A percentile compares a stretch with the other conserved stretches of the same genome.
These are phyloP conservation scores for Sphaerobolus stellatus DNA, from an alignment of 1,284 basidiomycete genomes.

Conservation along the genomic window DNA sequence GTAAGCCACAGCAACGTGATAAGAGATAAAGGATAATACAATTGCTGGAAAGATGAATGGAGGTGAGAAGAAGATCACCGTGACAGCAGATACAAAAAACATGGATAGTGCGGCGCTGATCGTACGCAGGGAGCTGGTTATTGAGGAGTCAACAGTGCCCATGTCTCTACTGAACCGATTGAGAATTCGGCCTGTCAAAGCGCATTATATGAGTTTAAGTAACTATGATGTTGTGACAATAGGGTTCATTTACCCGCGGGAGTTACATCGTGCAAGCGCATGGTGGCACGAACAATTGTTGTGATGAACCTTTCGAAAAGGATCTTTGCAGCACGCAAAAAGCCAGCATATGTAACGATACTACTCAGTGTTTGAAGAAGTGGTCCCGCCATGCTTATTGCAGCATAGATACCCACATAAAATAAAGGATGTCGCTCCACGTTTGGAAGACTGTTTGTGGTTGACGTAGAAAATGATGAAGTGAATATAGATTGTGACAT, in stretches of 20 bases:
- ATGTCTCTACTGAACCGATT: conserved; percentile 76
- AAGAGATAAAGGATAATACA: conserved; percentile 32
- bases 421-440: conserved; percentile 59
- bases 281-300: conserved; percentile 59
- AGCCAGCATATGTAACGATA: conserved; percentile 58
- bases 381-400: conserved; percentile 49
- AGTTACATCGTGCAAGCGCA: conserved; percentile 52
- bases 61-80: conserved; percentile 67
- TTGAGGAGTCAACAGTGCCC: conserved; percentile 71
- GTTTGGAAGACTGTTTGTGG: conserved; percentile 34
- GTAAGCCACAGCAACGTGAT: conserved; percentile 34
- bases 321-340: conserved; percentile 56
- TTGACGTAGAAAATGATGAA: no score
- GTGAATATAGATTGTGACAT: no score
- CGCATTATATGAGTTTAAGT: no score
- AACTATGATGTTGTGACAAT: no score
- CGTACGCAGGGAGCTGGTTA: conserved; percentile 68
- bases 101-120: conserved; percentile 73
- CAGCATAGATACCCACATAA: conserved; percentile 61
- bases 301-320: conserved; percentile 55
- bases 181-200: conserved; percentile 52
- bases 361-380: conserved; percentile 45
- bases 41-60: conserved; percentile 69
- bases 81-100: conserved; percentile 67
- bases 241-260: conserved; percentile 47